Conservation (phyloP, 352 stramenopile species). For the Phytopythium vexans region DNA sequence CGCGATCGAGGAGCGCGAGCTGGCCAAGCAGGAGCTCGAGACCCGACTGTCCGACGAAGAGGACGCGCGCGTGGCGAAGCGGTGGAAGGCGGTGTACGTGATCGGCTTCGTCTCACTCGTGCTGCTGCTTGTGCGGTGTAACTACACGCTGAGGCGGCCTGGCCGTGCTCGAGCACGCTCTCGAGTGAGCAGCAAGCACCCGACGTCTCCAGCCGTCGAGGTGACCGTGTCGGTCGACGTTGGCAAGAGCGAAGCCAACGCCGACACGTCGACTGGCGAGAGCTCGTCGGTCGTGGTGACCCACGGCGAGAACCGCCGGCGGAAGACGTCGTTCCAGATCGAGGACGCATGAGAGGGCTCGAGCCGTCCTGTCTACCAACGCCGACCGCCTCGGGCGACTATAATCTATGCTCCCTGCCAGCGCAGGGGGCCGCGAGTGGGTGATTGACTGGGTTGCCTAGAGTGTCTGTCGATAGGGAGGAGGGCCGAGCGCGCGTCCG, state of each 20-base stretch:
- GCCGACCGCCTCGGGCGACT: no score
- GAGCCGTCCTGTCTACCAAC: no score
- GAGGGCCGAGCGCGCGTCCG: no score
- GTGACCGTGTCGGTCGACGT: conserved; percentile 3
- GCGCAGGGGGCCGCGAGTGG: no score
- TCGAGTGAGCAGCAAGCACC: conserved; percentile 2
- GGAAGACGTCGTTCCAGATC: conserved; percentile 7
- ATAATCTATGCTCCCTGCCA: no score
- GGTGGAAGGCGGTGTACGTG: not conserved
- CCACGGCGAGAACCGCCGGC: conserved; percentile 5
- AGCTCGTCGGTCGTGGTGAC: conserved; percentile 4
- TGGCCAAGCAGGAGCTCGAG: conserved; percentile 20
- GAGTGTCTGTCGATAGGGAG: no score
- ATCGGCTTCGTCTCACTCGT: conserved; percentile 1
- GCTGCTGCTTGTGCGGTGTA: not conserved
- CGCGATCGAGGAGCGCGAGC: conserved; percentile 41
- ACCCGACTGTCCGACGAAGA: conserved; percentile 3
- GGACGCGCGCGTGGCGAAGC: not conserved
- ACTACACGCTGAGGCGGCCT: not conserved
- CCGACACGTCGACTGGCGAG: not conserved
- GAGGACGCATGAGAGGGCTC: conserved; percentile 1
- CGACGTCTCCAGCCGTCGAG: conserved; percentile 2
- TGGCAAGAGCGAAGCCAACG: not conserved
- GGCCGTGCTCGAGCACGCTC: not conserved
- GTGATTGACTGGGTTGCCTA: no score